Evolutionary conservation across 805 yeast genomes (phyloP).

Genomic region (Nakazawaea ernobii): DNA sequence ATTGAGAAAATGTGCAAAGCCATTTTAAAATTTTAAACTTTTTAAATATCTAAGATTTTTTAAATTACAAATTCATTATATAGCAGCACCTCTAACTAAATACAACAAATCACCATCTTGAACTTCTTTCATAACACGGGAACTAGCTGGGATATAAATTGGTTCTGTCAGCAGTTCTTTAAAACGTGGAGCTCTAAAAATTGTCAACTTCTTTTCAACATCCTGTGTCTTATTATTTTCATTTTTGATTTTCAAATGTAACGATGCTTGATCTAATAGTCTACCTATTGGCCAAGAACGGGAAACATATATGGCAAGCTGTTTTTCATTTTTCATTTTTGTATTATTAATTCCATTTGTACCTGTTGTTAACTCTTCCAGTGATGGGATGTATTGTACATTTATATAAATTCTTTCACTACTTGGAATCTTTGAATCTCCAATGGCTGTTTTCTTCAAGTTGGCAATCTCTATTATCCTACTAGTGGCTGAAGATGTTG

Average conservation of each 20-base stretch:
- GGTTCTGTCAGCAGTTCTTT: constrained; percentile 22
- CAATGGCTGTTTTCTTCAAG: constrained; percentile 43
- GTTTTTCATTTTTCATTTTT: constrained; percentile 4
- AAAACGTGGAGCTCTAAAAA: constrained; percentile 32
- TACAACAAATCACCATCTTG: constrained; percentile 46
- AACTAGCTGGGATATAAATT: constrained; percentile 28
- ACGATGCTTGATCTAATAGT: constrained; percentile 48
- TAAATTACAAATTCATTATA: constrained; percentile 1
- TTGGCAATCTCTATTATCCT: constrained; percentile 29
- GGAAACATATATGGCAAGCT: constrained; percentile 38
- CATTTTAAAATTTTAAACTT: constrained; percentile 47
- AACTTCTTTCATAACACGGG: constrained; percentile 34
- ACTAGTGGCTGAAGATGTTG: constrained; percentile 17
- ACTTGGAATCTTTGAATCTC: constrained; percentile 38
- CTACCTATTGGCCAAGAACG: constrained; percentile 57
- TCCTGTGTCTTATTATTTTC: constrained; percentile 41
- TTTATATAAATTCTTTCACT: constrained; percentile 45
- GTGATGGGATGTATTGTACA: constrained; percentile 33
- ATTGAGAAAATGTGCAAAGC: constrained; percentile 87
- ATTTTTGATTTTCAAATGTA: constrained; percentile 40
- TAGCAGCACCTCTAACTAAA: constrained; percentile 42
- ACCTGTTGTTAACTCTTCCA: not conserved
- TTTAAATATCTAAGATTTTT: too few species aligned
- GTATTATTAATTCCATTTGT: too few species aligned
- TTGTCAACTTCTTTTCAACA: constrained; percentile 34